These are phyloP conservation scores for Heliamphora exappendiculata DNA, from an alignment of 148 eudicot species.

Conservation along the genomic window DNA sequence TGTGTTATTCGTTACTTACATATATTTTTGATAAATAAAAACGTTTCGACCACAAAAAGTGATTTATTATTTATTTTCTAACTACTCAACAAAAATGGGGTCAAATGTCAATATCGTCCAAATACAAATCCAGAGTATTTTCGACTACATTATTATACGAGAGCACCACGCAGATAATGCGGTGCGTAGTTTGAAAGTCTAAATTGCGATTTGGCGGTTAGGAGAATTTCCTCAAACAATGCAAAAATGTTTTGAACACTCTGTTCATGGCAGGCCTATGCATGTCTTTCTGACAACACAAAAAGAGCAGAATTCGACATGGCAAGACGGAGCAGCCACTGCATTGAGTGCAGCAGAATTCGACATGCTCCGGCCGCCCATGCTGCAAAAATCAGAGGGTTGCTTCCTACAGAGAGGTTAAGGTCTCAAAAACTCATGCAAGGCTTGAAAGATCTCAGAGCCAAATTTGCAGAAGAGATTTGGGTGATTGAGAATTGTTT, in stretches of 20 bases:
- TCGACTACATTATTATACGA: too few relatives aligned
- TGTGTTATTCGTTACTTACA: too few relatives aligned
- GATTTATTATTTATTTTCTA: too few relatives aligned
- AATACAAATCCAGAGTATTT: too few relatives aligned
- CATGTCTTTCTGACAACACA: conserved; percentile 44
- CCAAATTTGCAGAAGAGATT: conserved; percentile 45
- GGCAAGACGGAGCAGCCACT: conserved; percentile 36
- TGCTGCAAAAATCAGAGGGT: not conserved
- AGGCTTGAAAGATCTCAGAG: conserved; percentile 25
- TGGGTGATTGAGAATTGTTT: conserved; percentile 55
- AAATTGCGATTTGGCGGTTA: not conserved
- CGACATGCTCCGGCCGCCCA: not conserved
- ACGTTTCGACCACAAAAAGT: too few relatives aligned
- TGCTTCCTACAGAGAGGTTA: conserved; percentile 5
- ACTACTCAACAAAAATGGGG: too few relatives aligned
- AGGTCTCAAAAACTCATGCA: conserved; percentile 10
- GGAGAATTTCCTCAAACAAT: not conserved
- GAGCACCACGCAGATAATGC: too few relatives aligned
- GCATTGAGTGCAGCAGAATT: conserved; percentile 29
- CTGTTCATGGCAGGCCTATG: conserved; percentile 52
- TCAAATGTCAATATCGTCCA: too few relatives aligned
- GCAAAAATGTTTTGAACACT: not conserved
- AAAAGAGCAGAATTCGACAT: conserved; percentile 51
- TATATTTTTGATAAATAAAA: too few relatives aligned
- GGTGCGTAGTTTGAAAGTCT: not conserved